A percentile compares a stretch with the other conserved stretches of the same genome.
phyloP scores from a whole-genome alignment of 768 basidiomycete genomes.

The Russula brevipes region DNA sequence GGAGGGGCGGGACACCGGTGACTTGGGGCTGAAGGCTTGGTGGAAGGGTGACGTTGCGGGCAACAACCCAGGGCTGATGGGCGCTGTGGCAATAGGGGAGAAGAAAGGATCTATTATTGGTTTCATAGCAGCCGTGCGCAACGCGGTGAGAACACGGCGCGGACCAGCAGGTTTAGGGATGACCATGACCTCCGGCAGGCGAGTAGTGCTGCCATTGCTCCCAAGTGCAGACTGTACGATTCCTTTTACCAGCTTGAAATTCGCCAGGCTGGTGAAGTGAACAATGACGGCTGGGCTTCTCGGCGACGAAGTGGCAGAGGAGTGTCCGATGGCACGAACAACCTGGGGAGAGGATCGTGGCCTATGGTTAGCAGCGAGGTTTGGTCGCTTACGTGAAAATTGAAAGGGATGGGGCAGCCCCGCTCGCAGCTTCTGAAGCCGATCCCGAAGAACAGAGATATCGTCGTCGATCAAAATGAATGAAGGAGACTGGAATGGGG shows the following conservation, averaged over 20 bases:
- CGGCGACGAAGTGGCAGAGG: conserved; percentile 32
- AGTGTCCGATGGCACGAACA: conserved; percentile 46
- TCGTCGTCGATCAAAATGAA: conserved; percentile 95
- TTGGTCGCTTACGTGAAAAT: conserved; percentile 56
- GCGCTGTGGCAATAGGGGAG: conserved; percentile 89
- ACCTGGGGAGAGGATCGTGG: conserved; percentile 80
- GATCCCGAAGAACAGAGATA: conserved; percentile 68
- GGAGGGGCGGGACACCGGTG: conserved; percentile 44
- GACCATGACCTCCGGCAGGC: conserved; percentile 87
- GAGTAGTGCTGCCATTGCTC: conserved; percentile 40
- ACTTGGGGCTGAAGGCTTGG: conserved; percentile 34
- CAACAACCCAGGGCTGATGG: conserved; percentile 65
- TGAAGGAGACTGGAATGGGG: conserved; percentile 34
- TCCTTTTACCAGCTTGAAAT: conserved; percentile 87
- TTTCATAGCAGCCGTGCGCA: conserved; percentile 84
- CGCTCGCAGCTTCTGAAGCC: conserved; percentile 60
- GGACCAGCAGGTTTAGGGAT: conserved; percentile 97
- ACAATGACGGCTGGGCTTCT: conserved; percentile 54
- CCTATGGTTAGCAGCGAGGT: conserved; percentile 60
- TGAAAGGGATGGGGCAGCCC: conserved; percentile 46
- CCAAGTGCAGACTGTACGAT: conserved; percentile 64
- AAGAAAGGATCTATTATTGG: conserved; percentile 90
- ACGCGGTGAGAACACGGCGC: conserved; percentile 82
- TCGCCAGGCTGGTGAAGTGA: conserved; percentile 86
- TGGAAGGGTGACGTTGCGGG: conserved; percentile 43